Conservation (phyloP, 306 rosid species). For the Alnus glutinosa region DNA sequence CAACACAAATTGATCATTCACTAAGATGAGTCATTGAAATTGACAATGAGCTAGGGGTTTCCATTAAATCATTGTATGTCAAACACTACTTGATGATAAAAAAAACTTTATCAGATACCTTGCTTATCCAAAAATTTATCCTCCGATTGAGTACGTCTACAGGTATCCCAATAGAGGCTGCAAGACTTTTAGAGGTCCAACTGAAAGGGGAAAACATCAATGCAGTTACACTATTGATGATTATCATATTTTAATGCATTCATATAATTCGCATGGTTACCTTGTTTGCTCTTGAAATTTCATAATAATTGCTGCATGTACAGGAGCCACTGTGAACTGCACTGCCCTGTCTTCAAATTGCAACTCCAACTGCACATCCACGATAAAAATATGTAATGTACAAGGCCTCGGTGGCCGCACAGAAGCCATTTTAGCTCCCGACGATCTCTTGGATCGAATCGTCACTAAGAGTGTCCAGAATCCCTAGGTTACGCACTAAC, state of each 20-base stretch:
- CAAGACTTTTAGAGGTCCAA: conserved; percentile 79
- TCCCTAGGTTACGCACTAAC: conserved; percentile 37
- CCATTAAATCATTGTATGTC: too few species aligned
- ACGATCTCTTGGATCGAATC: conserved; percentile 43
- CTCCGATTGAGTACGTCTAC: conserved; percentile 69
- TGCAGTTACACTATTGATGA: conserved; percentile 6
- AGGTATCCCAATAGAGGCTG: conserved; percentile 75
- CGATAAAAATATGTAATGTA: background rate
- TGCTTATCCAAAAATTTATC: conserved; percentile 86
- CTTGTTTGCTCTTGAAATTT: conserved; percentile 78
- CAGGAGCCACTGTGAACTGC: conserved; percentile 78
- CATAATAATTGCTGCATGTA: conserved; percentile 85
- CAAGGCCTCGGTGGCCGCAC: conserved; percentile 46
- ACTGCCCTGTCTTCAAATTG: conserved; percentile 83
- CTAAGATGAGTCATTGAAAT: too few species aligned
- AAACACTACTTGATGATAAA: background rate
- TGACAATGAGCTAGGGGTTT: too few species aligned
- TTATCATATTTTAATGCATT: conserved; percentile 6
- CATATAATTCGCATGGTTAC: conserved; percentile 35
- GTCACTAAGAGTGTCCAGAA: conserved; percentile 52
- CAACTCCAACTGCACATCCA: conserved; percentile 70
- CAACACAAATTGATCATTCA: too few species aligned
- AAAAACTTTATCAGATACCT: conserved; percentile 46
- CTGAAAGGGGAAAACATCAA: conserved; percentile 47
- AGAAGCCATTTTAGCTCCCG: conserved; percentile 59